Conservation (phyloP, 768 basidiomycete genomes). For the Hygrophoropsis aurantiaca region DNA sequence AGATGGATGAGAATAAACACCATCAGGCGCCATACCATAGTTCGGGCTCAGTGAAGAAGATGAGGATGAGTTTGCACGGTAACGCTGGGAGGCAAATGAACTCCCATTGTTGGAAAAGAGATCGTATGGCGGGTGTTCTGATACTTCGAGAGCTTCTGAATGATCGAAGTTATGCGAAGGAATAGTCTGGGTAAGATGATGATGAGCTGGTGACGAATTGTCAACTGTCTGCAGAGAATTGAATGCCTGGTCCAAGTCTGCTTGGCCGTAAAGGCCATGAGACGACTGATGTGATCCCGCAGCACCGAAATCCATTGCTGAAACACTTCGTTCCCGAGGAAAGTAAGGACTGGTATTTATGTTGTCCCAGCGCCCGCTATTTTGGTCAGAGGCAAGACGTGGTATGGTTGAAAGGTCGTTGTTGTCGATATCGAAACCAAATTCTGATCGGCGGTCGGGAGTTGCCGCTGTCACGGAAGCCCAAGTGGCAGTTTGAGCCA, state of each 20-base stretch:
- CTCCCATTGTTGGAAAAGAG: conserved; percentile 53
- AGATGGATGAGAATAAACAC: conserved; percentile 56
- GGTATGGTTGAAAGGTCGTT: conserved; percentile 26
- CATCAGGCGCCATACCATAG: conserved; percentile 55
- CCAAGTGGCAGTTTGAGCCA: conserved; percentile 41
- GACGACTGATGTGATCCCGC: conserved; percentile 34
- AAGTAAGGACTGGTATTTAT: conserved; percentile 37
- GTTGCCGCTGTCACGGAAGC: conserved; percentile 44
- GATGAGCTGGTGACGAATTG: conserved; percentile 36
- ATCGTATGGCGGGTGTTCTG: conserved; percentile 64
- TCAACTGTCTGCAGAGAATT: conserved; percentile 44
- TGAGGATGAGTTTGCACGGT: conserved; percentile 71
- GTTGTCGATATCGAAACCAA: conserved; percentile 34
- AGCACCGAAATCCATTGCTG: conserved; percentile 51
- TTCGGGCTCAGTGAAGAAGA: conserved; percentile 63
- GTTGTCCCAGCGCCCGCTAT: conserved; percentile 40
- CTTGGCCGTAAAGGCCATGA: conserved; percentile 46
- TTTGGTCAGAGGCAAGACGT: conserved; percentile 36
- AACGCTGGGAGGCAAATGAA: conserved; percentile 57
- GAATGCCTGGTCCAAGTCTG: conserved; percentile 60
- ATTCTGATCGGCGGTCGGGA: conserved; percentile 60
- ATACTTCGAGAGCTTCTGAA: conserved; percentile 52
- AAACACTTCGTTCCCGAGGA: conserved; percentile 43
- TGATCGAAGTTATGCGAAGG: conserved; percentile 47
- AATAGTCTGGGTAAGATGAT: conserved; percentile 32